Base-by-base conservation (phyloP, 805 yeast genomes). In the Candida koratica region DNA sequence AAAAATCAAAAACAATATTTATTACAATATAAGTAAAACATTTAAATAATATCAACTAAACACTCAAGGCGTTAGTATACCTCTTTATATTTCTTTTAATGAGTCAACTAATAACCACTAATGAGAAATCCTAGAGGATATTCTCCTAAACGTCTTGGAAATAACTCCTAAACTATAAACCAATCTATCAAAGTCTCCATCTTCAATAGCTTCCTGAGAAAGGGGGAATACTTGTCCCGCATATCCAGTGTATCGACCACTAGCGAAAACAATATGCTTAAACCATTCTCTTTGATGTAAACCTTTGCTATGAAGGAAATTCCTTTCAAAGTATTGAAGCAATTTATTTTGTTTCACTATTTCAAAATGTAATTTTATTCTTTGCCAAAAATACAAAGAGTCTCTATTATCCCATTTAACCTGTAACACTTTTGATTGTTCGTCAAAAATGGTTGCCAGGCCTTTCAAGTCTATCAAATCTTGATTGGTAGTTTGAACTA, bases 221-320 rank as follows among this genome's bases (percentile, higher is more conserved):
- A 82, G 80, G 1, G 89, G 85, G 29, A 80, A 58, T 1, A 77
- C 63, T 34, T 67, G 75, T 1, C 75, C 77, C 1, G 61, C 59
- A 34, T 61, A 63, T 0, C 84, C 84, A 10, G 71, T 62, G 19
- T 45, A 59, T 41, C 73, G 60, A 32, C 77, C 72, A 6, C 85
- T 79, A 3, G 84, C 84, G 53, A 67, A 78, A 0, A 81, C 60
- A 17, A 78, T 61, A 56, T 81, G 86, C 51, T 70, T 79, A 64
- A 78, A 73, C 81, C 84, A 79, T 5, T 56, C 55, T 44, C 86
- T 63, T 22, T 64, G 64, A 19, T 59, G 47, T 20, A 79, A 58
- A 0, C 83, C 78, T 10, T 63, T 47, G 7, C 57, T 55, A 38
- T 69, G 54, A 18, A 79, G 50, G 47, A 79, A 79, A 48, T 74